Evolutionary conservation across 768 basidiomycete species (phyloP).

Genomic region (Suillus sp.): DNA sequence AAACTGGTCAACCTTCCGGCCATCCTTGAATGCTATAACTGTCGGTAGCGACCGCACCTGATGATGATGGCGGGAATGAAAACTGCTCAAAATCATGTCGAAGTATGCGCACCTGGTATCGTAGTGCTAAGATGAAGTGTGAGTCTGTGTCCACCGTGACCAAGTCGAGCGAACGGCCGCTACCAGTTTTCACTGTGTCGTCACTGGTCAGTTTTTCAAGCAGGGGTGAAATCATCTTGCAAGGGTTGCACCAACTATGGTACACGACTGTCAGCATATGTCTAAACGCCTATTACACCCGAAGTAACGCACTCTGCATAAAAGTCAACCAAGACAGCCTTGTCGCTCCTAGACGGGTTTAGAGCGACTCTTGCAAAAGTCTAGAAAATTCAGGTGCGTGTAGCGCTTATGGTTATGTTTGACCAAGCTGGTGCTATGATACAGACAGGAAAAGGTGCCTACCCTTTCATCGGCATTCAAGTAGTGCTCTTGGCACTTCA

Average conservation of each 20-base stretch:
- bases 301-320: constrained; percentile 68
- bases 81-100: neutral
- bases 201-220: constrained; percentile 60
- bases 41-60: constrained; percentile 81
- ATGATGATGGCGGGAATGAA: neutral
- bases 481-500: constrained; percentile 38
- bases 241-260: constrained; percentile 77
- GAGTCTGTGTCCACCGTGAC: constrained; percentile 69
- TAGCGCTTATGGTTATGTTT: constrained; percentile 9
- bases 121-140: constrained; percentile 49
- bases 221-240: constrained; percentile 70
- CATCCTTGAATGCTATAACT: constrained; percentile 74
- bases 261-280: constrained; percentile 7
- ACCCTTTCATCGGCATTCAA: constrained; percentile 49
- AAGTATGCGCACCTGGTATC: constrained; percentile 47
- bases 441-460: constrained; percentile 19
- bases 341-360: constrained; percentile 41
- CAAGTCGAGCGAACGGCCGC: constrained; percentile 64
- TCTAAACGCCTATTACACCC: constrained; percentile 9
- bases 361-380: constrained; percentile 36
- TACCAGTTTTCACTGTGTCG: constrained; percentile 46
- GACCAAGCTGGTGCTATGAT: constrained; percentile 10
- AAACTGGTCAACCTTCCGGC: constrained; percentile 59
- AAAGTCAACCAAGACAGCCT: constrained; percentile 74
- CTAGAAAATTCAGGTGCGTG: constrained; percentile 24